A percentile compares a stretch with the other conserved stretches of the same genome.
phyloP scores from a whole-genome alignment of 2,329 filamentous ascomycete species.

The Phyllosticta citrichinensis region DNA sequence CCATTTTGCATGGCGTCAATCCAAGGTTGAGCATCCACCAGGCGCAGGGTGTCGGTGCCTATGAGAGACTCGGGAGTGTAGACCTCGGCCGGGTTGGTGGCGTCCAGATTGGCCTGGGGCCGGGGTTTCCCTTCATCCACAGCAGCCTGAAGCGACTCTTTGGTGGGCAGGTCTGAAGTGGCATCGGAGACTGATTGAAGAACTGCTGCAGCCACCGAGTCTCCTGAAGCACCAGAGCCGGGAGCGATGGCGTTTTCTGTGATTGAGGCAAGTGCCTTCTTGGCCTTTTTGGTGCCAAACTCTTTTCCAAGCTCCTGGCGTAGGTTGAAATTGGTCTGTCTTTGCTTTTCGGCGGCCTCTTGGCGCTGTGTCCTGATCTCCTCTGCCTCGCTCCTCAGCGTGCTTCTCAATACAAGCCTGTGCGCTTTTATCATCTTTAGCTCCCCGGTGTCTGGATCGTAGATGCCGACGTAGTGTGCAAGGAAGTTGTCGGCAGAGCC shows the following conservation, averaged over 20 bases:
- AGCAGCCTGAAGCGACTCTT: constrained; percentile 53
- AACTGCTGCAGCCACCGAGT: constrained; percentile 34
- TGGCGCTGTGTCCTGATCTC: constrained; percentile 28
- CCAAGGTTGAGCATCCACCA: constrained; percentile 65
- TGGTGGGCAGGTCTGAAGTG: constrained; percentile 56
- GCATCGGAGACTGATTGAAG: constrained; percentile 53
- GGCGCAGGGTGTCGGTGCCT: constrained; percentile 55
- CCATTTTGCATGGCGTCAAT: constrained; percentile 53
- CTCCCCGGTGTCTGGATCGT: constrained; percentile 43
- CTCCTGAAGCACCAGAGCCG: constrained; percentile 17
- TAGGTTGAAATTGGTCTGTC: constrained; percentile 15
- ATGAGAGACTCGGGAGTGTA: constrained; percentile 60
- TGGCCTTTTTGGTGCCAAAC: constrained; percentile 79
- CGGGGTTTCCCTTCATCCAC: constrained; percentile 62
- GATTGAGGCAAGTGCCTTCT: constrained; percentile 61
- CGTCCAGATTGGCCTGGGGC: constrained; percentile 57
- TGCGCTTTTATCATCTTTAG: constrained; percentile 45
- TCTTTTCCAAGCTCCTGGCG: constrained; percentile 53
- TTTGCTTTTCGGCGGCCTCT: constrained; percentile 16
- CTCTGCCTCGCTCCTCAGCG: constrained; percentile 33
- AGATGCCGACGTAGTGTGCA: constrained; percentile 53
- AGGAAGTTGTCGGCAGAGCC: constrained; percentile 38
- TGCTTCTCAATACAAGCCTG: constrained; percentile 45
- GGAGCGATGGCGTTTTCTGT: constrained; percentile 59
- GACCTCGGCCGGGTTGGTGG: constrained; percentile 59